Evolutionary conservation across 495 filamentous ascomycete genomes (phyloP).

Genomic region (Podospora sp.): DNA sequence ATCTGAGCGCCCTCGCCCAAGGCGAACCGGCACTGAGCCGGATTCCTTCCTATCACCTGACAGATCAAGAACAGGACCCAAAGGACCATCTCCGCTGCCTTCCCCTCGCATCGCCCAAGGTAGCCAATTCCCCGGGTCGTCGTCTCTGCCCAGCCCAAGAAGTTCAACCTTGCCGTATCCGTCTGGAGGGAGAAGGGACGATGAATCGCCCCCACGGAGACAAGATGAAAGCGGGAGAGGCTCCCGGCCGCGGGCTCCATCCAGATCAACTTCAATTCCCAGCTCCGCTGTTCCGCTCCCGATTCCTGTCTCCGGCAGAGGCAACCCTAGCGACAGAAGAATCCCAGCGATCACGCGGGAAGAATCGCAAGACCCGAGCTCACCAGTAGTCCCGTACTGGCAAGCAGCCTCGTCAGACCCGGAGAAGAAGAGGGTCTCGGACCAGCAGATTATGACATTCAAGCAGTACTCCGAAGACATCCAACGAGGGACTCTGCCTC

Average conservation of each 20-base stretch:
- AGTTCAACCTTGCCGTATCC: slow-evolving; percentile 44
- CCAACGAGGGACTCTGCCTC: slow-evolving; percentile 34
- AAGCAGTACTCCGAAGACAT: slow-evolving; percentile 42
- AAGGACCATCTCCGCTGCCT: slow-evolving; percentile 22
- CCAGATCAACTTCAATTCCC: slow-evolving; percentile 28
- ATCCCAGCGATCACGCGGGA: slow-evolving; percentile 17
- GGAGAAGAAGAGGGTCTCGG: slow-evolving; percentile 20
- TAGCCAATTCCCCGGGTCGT: slow-evolving; percentile 21
- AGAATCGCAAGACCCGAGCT: slow-evolving; percentile 26
- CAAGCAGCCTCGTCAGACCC: slow-evolving; percentile 36
- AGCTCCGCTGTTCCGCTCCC: slow-evolving; percentile 6
- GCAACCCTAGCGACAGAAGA: slow-evolving; percentile 17
- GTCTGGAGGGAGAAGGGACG: slow-evolving; percentile 31
- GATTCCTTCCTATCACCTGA: slow-evolving; percentile 27
- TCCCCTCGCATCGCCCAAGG: slow-evolving; percentile 17
- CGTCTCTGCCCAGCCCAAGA: slow-evolving; percentile 22
- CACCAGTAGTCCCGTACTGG: slow-evolving; percentile 29
- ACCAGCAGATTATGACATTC: slow-evolving; percentile 32
- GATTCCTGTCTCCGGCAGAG: slow-evolving; percentile 20
- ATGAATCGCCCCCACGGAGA: slow-evolving; percentile 32
- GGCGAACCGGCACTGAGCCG: slow-evolving; percentile 21
- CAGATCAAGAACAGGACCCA: slow-evolving; percentile 19
- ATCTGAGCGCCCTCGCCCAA: slow-evolving; percentile 21
- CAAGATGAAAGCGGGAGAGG: slow-evolving; percentile 21
- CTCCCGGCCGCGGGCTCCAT: slow-evolving; percentile 26